Base-by-base conservation (phyloP, 2,329 filamentous ascomycete genomes). In the Anthostomella pinea region DNA sequence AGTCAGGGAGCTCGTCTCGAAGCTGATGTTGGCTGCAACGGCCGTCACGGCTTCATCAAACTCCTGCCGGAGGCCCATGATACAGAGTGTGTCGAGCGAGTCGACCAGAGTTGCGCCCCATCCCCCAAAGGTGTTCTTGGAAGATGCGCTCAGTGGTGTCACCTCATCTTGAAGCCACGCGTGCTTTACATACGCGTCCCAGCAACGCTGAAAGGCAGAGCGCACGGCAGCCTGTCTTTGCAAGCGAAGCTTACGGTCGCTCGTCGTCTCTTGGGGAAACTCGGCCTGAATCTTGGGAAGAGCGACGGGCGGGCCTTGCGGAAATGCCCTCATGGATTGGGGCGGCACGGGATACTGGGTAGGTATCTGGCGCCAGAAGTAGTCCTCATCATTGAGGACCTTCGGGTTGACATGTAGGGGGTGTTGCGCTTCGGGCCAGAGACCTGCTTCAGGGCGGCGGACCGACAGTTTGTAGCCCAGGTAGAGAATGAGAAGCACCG, bases 61-160 rank as follows among this genome's bases (percentile, higher is more conserved):
- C 33, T 74, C 70, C 2, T 65, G 55, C 2, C 62, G 52, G 32
- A 73, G 38, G 2, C 59, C 67, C 68, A 73, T 71, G 13, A 75
- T 72, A 53, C 57, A 57, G 9, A 57, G 16, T 1, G 52, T 56
- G 35, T 55, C 53, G 5, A 57, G 35, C 21, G 43, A 49, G 51
- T 75, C 71, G 9, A 74, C 66, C 38, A 75, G 45, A 1, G 69
- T 72, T 5, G 70, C 71, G 8, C 62, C 69, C 57, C 71, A 72
- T 22, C 63, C 62, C 4, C 65, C 66, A 47, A 69, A 70, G 0
- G 52, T 46, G 38, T 69, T 61, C 31, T 57, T 64, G 30, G 53
- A 60, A 17, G 58, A 53, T 26, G 64, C 65, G 28, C 58, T 60
- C 10, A 70, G 53, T 17, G 68, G 68, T 33, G 56, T 45, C 8